These are phyloP conservation scores for Marasmius fiardii DNA, from an alignment of 1,284 basidiomycete species.

Conservation along the genomic window DNA sequence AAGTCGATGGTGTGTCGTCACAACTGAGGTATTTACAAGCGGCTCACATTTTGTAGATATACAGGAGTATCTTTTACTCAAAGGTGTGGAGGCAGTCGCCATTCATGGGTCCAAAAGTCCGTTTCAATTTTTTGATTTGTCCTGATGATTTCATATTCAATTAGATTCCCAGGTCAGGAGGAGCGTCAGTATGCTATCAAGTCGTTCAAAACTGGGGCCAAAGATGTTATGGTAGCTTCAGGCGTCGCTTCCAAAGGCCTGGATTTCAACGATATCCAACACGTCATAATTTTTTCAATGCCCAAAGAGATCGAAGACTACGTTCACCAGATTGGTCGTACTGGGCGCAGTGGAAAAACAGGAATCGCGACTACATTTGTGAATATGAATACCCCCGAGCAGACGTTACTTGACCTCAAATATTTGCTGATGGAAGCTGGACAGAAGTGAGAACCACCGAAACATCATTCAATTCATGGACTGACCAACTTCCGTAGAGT, in stretches of 20 bases:
- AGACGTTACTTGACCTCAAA: slow-evolving; percentile 95
- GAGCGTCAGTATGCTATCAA: slow-evolving; percentile 99
- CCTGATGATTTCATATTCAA: slow-evolving; percentile 9
- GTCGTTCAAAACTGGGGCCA: slow-evolving; percentile 93
- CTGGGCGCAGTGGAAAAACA: slow-evolving; percentile 95
- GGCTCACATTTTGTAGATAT: slow-evolving; percentile 64
- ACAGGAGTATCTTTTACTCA: slow-evolving; percentile 94
- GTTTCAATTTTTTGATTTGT: slow-evolving; percentile 19
- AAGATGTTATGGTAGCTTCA: slow-evolving; percentile 99
- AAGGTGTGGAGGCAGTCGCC: slow-evolving; percentile 97
- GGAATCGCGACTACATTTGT: slow-evolving; percentile 99
- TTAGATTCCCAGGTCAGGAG: slow-evolving; percentile 74
- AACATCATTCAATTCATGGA: background rate
- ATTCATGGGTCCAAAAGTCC: slow-evolving; percentile 97
- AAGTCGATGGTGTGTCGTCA: slow-evolving; percentile 80
- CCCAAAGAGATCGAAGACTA: slow-evolving; percentile 99
- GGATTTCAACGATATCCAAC: slow-evolving; percentile 98
- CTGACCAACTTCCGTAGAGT: slow-evolving; percentile 52
- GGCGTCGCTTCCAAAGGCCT: slow-evolving; percentile 97
- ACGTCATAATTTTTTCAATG: slow-evolving; percentile 98
- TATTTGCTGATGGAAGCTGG: slow-evolving; percentile 97
- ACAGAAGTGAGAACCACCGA: slow-evolving; percentile 68
- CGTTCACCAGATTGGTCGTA: slow-evolving; percentile 98
- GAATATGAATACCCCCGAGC: slow-evolving; percentile 95
- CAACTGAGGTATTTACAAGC: background rate